Evolutionary conservation across 257 asterid species (phyloP).

Genomic region (Plantago major): DNA sequence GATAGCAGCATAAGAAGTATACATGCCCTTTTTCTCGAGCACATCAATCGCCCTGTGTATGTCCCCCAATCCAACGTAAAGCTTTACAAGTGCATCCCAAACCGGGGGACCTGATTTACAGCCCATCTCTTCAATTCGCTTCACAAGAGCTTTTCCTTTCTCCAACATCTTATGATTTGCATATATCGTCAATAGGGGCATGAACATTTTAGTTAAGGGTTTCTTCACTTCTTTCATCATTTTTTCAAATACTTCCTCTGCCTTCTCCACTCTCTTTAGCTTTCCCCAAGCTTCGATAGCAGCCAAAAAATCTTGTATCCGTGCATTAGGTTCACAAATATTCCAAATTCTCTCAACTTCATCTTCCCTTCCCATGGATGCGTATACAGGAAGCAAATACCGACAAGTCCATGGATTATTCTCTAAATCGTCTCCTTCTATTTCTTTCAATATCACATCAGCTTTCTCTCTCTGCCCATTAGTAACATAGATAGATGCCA

Average conservation of each 20-base stretch:
- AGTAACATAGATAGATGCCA: conserved; percentile 46
- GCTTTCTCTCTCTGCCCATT: conserved; percentile 60
- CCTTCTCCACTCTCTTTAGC: conserved; percentile 49
- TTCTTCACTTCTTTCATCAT: conserved; percentile 31
- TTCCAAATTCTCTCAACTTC: conserved; percentile 72
- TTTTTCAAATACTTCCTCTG: conserved; percentile 55
- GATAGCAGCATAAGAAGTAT: conserved; percentile 33
- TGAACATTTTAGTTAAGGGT: conserved; percentile 38
- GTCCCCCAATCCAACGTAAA: conserved; percentile 63
- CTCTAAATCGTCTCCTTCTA: conserved; percentile 45
- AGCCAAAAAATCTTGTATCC: conserved; percentile 38
- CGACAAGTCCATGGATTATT: conserved; percentile 44
- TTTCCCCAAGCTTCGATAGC: conserved; percentile 74
- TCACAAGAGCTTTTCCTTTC: conserved; percentile 75
- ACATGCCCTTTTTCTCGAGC: conserved; percentile 36
- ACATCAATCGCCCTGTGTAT: conserved; percentile 56
- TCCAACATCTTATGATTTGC: conserved; percentile 47
- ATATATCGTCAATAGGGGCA: conserved; percentile 46
- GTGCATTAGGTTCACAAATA: conserved; percentile 48
- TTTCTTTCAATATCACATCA: conserved; percentile 48
- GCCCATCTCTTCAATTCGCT: conserved; percentile 53
- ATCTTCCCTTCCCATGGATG: conserved; percentile 51
- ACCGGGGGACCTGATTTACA: conserved; percentile 44
- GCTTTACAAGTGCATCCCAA: conserved; percentile 76
- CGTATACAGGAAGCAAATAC: conserved; percentile 58